phyloP scores from a whole-genome alignment of 2,329 filamentous ascomycete species.

The Alternaria infectoria region DNA sequence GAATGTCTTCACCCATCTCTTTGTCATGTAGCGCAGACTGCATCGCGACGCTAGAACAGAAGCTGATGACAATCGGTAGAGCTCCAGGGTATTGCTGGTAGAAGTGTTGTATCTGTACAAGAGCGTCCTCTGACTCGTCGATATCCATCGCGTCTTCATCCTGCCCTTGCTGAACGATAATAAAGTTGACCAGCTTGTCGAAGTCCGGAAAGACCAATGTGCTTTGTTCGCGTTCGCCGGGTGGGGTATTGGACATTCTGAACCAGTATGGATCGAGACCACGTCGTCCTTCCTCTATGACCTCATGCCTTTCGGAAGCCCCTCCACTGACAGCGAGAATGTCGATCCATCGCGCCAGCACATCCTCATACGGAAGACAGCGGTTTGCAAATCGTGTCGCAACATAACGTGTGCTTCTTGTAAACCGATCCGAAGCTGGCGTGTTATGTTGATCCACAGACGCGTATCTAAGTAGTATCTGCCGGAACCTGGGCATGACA shows the following conservation, averaged over 20 bases:
- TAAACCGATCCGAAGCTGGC: slow-evolving; percentile 49
- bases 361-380: slow-evolving; percentile 79
- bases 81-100: slow-evolving; percentile 54
- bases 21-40: slow-evolving; percentile 60
- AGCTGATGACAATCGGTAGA: slow-evolving; percentile 73
- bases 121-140: slow-evolving; percentile 31
- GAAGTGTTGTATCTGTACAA: slow-evolving; percentile 39
- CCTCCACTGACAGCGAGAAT: slow-evolving; percentile 77
- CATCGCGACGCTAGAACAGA: slow-evolving; percentile 68
- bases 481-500: slow-evolving; percentile 49
- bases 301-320: slow-evolving; percentile 74
- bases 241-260: slow-evolving; percentile 61
- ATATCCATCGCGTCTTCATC: slow-evolving; percentile 46
- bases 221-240: slow-evolving; percentile 29
- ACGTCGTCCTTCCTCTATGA: slow-evolving; percentile 87
- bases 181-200: slow-evolving; percentile 51
- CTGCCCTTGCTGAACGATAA: slow-evolving; percentile 50
- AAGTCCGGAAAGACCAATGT: slow-evolving; percentile 51
- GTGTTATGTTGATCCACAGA: slow-evolving; percentile 19
- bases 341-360: slow-evolving; percentile 85
- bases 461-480: slow-evolving; percentile 43
- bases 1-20: slow-evolving; percentile 60
- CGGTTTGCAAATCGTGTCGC: slow-evolving; percentile 89
- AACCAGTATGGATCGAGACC: slow-evolving; percentile 84
- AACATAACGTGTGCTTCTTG: slow-evolving; percentile 74